Base-by-base conservation (phyloP, 2,329 filamentous ascomycete species). In the Hortaea sp. region DNA sequence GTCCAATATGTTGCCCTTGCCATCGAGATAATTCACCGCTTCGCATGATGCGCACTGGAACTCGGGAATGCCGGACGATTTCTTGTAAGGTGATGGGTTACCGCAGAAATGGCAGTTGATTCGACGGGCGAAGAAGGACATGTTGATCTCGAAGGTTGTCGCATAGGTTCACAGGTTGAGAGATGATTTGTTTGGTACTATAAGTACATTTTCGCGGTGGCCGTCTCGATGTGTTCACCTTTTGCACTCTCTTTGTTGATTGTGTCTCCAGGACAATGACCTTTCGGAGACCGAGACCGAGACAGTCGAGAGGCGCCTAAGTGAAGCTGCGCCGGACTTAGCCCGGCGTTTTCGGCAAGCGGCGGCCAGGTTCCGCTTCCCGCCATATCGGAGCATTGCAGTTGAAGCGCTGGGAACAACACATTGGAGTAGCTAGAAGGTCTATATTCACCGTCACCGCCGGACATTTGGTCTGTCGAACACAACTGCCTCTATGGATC, bases 1-100 rank as follows among this genome's bases (percentile, higher is more conserved):
- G 65, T 98, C 90, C 46, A 86, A 84, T 54, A 97, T 92, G 43
- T 94, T 81, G 59, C 90, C 90, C 63, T 87, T 79, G 85, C 90
- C 76, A 63, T 98, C 92, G 30, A 95, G 73, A 69, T 87, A 85
- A 66, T 97, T 98, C 49, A 83, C 81, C 12, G 89, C 85, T 58
- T 92, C 85, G 71, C 92, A 98, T 50, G 77, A 71, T 13, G 76
- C 68, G 66, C 88, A 95, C 40, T 81, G 72, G 67, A 89, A 95
- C 58, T 80, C 75, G 62, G 73, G 75, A 47, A 79, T 72, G 44
- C 63, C 61, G 29, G 77, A 76, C 56, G 79, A 75, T 57, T 77
- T 81, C 53, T 67, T 71, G 46, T 78, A 72, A 31, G 73, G 71
- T 31, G 84, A 84, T 56, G 77, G 79, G 62, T 74, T 74, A 56